Percentiles rank a stretch among this genome's conserved stretches.
phyloP scores from a whole-genome alignment of 2,329 filamentous ascomycete genomes.

The Neofusicoccum parvum region DNA sequence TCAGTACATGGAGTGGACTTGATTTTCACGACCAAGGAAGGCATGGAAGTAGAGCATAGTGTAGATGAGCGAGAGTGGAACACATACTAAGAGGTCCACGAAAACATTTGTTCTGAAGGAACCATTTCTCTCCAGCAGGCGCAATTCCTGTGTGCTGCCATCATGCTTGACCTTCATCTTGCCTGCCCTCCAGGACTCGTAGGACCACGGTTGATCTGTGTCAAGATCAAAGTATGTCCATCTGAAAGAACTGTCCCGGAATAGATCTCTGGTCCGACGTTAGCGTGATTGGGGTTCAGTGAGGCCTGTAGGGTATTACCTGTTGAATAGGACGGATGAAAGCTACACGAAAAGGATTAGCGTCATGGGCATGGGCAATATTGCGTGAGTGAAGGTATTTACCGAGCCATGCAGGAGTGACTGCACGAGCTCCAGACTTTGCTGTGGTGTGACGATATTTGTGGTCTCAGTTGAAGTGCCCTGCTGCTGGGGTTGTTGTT shows the following conservation, averaged over 20 bases:
- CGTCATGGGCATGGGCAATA: neutral
- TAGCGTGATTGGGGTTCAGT: neutral
- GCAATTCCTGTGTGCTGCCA: constrained; percentile 47
- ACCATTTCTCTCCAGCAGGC: constrained; percentile 44
- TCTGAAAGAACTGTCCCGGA: constrained; percentile 36
- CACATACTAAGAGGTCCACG: constrained; percentile 49
- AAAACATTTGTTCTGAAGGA: constrained; percentile 47
- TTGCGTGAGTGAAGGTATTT: constrained; percentile 22
- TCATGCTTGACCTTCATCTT: constrained; percentile 31
- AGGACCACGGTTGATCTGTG: constrained; percentile 28
- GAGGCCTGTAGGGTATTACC: neutral
- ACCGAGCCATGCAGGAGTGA: constrained; percentile 52
- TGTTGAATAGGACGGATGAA: neutral
- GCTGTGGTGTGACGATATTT: constrained; percentile 38
- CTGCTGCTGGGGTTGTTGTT: neutral
- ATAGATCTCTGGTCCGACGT: constrained; percentile 29
- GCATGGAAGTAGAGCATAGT: constrained; percentile 26
- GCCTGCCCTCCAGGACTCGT: constrained; percentile 26
- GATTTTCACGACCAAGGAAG: neutral
- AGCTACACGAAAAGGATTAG: neutral
- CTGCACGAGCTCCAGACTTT: constrained; percentile 51
- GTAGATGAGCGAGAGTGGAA: neutral
- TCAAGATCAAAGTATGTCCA: constrained; percentile 29
- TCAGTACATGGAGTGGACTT: constrained; percentile 27
- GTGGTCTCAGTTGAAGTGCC: constrained; percentile 22